These are phyloP conservation scores for Myxozyma udenii DNA, from an alignment of 805 yeast species.

Conservation along the genomic window DNA sequence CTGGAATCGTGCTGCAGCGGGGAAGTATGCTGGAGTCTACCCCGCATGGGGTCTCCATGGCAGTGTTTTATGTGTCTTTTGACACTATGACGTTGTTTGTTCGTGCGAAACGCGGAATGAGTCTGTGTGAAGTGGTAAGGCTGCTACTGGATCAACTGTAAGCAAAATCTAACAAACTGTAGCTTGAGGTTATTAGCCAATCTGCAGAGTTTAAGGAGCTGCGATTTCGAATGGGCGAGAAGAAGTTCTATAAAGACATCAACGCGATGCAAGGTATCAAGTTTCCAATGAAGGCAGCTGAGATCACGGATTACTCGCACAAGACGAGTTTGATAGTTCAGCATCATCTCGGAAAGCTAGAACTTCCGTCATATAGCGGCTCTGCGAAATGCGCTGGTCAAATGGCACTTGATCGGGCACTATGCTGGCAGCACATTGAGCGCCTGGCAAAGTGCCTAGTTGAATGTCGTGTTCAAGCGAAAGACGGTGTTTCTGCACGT, in stretches of 20 bases:
- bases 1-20: conserved; percentile 36
- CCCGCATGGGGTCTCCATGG: conserved; percentile 48
- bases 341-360: conserved; percentile 51
- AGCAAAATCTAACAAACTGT: not conserved
- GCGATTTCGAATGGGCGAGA: conserved; percentile 47
- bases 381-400: conserved; percentile 42
- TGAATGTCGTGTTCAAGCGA: conserved; percentile 44
- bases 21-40: conserved; percentile 32
- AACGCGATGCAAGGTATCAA: conserved; percentile 43
- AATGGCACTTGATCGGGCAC: conserved; percentile 46
- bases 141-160: not conserved
- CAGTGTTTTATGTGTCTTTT: conserved; percentile 47
- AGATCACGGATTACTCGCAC: conserved; percentile 37
- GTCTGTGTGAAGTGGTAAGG: conserved; percentile 10
- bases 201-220: conserved; percentile 45
- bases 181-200: conserved; percentile 36
- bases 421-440: conserved; percentile 44
- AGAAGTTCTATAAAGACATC: conserved; percentile 45
- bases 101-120: not conserved
- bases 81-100: conserved; percentile 43
- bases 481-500: conserved; percentile 45
- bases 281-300: conserved; percentile 39
- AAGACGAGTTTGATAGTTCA: conserved; percentile 47
- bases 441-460: conserved; percentile 47
- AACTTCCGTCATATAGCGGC: conserved; percentile 46